Percentiles rank a stretch among this genome's conserved stretches.
Conservation (phyloP, 2,329 filamentous ascomycete species). For the Daldinia sp. region DNA sequence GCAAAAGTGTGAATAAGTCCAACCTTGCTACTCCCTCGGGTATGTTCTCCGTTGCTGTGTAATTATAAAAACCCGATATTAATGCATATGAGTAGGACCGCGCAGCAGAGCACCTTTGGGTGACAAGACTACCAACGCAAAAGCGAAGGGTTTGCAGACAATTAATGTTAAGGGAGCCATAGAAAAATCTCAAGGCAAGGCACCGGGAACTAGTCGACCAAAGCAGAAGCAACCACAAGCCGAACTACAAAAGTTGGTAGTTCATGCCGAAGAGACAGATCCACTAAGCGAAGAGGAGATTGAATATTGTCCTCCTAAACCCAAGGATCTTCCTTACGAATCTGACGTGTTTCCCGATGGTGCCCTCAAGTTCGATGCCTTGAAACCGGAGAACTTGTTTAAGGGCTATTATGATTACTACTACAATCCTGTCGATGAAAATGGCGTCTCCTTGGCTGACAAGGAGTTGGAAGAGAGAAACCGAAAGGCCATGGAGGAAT, state of each 20-base stretch:
- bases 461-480: conserved; percentile 69
- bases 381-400: conserved; percentile 69
- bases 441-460: conserved; percentile 73
- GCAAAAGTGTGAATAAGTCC: conserved; percentile 65
- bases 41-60: conserved; percentile 57
- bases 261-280: conserved; percentile 66
- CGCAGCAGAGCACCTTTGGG: conserved; percentile 84
- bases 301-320: conserved; percentile 87
- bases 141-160: conserved; percentile 76
- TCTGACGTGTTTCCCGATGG: conserved; percentile 75
- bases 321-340: conserved; percentile 74
- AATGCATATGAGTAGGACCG: conserved; percentile 60
- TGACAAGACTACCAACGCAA: conserved; percentile 96
- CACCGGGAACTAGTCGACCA: conserved; percentile 67
- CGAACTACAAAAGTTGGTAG: conserved; percentile 71
- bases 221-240: conserved; percentile 67
- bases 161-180: conserved; percentile 71
- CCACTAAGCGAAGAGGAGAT: conserved; percentile 75
- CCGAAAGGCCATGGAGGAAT: conserved; percentile 64
- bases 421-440: conserved; percentile 73
- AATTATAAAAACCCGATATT: neutral
- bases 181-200: conserved; percentile 72
- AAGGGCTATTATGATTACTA: conserved; percentile 73
- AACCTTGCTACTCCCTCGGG: conserved; percentile 84
- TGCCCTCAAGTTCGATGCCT: conserved; percentile 66